A percentile compares a stretch with the other conserved stretches of the same genome.
Conservation (phyloP, 768 basidiomycete genomes). For the Boletus speciosus region DNA sequence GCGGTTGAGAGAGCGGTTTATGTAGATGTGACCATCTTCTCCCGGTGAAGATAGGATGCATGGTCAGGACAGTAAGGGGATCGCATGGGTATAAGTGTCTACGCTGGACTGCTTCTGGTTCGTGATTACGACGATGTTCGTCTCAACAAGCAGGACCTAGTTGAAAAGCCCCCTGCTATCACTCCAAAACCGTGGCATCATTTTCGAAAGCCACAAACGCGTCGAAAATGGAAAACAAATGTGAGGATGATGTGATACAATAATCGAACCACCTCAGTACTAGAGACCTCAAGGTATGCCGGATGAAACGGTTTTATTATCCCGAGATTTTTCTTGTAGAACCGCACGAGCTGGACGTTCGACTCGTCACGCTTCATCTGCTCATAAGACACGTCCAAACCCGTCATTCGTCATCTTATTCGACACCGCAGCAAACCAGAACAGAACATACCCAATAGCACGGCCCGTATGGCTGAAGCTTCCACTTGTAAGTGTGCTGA, state of each 20-base stretch:
- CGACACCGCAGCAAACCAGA: not conserved
- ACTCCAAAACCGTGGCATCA: not conserved
- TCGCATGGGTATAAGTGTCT: conserved; percentile 1
- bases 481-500: conserved; percentile 33
- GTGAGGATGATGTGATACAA: conserved; percentile 28
- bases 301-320: conserved; percentile 19
- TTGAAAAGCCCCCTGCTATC: not conserved
- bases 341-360: conserved; percentile 12
- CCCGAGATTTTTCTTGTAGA: conserved; percentile 22
- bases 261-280: conserved; percentile 14
- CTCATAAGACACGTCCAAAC: not conserved
- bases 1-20: no score
- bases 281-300: conserved; percentile 26
- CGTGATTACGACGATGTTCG: not conserved
- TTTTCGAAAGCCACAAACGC: not conserved
- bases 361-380: conserved; percentile 23
- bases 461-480: conserved; percentile 8
- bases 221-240: conserved; percentile 4
- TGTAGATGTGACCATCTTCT: no score
- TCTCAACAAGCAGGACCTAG: not conserved
- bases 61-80: not conserved
- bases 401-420: not conserved
- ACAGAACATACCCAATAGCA: conserved; percentile 25
- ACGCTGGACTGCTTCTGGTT: not conserved
- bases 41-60: no score